phyloP scores from a whole-genome alignment of 139 green algal species.

The Chlamydomonas applanata region DNA sequence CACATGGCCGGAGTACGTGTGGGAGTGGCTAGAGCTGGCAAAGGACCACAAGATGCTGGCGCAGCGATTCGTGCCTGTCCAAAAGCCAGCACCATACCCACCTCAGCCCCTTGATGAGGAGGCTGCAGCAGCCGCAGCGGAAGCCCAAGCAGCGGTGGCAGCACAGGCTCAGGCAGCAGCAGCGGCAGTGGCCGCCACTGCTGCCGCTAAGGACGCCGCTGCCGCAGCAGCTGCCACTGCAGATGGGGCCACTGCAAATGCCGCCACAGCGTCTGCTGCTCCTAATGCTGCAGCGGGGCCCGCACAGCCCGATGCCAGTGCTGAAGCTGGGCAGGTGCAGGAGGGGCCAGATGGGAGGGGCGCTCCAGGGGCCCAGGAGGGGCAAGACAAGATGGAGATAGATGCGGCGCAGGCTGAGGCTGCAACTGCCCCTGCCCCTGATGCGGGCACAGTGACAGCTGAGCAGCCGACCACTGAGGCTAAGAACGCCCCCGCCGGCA shows the following conservation, averaged over 20 bases:
- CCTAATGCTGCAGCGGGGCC: no score
- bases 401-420: no score
- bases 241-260: not conserved
- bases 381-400: no score
- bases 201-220: not conserved
- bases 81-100: not conserved
- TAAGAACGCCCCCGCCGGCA: no score
- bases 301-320: no score
- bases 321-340: no score
- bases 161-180: not conserved
- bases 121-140: not conserved
- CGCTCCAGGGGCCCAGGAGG: no score
- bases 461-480: no score
- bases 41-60: slow-evolving; percentile 24
- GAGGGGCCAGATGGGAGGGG: no score
- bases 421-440: no score
- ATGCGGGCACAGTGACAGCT: no score
- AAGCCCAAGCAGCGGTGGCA: not conserved
- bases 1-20: slow-evolving; percentile 76
- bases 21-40: slow-evolving; percentile 62
- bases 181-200: not conserved
- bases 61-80: slow-evolving; percentile 8
- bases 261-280: no score
- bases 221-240: slow-evolving; percentile 4
- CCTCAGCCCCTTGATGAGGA: not conserved